Evolutionary conservation across 1,284 basidiomycete genomes (phyloP).

Genomic region (Sparassis latifolia): DNA sequence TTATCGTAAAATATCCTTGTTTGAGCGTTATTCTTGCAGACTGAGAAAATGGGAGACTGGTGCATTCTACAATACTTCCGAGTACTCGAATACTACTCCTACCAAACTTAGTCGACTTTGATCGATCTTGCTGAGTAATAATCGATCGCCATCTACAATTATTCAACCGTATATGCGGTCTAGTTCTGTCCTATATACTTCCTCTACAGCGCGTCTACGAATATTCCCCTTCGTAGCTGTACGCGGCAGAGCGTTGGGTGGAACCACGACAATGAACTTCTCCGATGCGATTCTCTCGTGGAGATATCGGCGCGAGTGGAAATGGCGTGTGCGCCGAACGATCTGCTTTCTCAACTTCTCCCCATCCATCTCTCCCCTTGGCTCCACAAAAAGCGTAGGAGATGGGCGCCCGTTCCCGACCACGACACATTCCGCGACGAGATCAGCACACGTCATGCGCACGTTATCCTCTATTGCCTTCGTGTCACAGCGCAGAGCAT

Average conservation of each 20-base stretch:
- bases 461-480: slow-evolving; percentile 72
- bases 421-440: slow-evolving; percentile 57
- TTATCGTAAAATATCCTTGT: no score
- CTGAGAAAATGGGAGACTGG: no score
- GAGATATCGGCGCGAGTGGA: slow-evolving; percentile 58
- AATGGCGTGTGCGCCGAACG: slow-evolving; percentile 55
- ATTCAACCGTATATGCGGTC: slow-evolving; percentile 39
- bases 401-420: slow-evolving; percentile 61
- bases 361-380: slow-evolving; percentile 38
- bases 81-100: no score
- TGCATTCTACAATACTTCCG: no score
- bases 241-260: slow-evolving; percentile 48
- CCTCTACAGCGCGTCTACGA: slow-evolving; percentile 57
- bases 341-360: slow-evolving; percentile 56
- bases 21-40: no score
- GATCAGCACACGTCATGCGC: slow-evolving; percentile 42
- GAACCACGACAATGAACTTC: slow-evolving; percentile 51
- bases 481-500: slow-evolving; percentile 66
- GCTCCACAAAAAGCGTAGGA: slow-evolving; percentile 63
- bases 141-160: no score
- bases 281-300: slow-evolving; percentile 57
- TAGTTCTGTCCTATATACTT: slow-evolving; percentile 42
- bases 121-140: no score
- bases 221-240: slow-evolving; percentile 69
- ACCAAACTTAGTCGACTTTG: no score